Conservation (phyloP, 306 rosid genomes). For the Crotalaria pallida region DNA sequence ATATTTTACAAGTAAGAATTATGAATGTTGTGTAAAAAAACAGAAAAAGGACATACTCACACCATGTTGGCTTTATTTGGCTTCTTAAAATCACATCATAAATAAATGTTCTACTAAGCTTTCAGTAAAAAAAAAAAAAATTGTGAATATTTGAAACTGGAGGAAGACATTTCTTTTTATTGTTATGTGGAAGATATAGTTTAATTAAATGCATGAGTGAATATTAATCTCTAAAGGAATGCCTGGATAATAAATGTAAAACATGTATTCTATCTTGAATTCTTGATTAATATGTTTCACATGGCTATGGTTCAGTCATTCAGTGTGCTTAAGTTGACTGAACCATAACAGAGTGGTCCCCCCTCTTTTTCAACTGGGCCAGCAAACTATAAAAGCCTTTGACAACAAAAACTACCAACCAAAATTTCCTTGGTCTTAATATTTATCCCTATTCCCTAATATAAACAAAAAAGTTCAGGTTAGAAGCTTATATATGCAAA, state of each 20-base stretch:
- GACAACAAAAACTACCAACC: not conserved
- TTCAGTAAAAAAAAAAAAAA: not conserved
- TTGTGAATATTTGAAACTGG: not conserved
- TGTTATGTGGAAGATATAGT: too few relatives aligned
- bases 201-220: too few relatives aligned
- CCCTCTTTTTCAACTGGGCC: not conserved
- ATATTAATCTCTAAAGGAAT: not conserved
- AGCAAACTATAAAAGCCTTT: not conserved
- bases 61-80: not conserved
- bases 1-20: not conserved
- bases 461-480: not conserved
- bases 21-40: conserved; percentile 1
- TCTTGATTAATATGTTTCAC: not conserved
- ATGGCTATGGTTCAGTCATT: not conserved
- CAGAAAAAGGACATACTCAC: not conserved
- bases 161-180: not conserved
- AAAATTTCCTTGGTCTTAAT: not conserved
- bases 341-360: not conserved
- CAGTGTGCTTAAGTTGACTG: not conserved
- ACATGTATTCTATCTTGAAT: not conserved
- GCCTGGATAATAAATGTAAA: not conserved
- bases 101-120: not conserved
- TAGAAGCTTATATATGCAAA: not conserved
- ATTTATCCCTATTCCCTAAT: not conserved
- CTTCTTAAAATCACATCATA: conserved; percentile 4